Conservation (phyloP, 805 yeast species). For the Monosporozyma solicola region DNA sequence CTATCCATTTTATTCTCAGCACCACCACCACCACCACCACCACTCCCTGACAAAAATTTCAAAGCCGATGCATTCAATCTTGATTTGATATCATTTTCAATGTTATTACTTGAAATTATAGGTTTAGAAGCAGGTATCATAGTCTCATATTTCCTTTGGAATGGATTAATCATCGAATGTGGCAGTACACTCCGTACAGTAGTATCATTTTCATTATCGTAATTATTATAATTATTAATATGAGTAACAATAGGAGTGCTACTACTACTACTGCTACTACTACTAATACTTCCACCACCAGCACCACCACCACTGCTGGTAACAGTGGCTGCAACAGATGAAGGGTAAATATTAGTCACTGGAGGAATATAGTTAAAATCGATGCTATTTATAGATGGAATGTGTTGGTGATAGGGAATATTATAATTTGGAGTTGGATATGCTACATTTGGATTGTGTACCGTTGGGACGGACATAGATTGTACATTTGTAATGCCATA, state of each 20-base stretch:
- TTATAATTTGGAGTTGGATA: neutral
- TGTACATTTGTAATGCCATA: neutral
- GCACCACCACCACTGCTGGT: too few relatives aligned
- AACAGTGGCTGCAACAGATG: neutral
- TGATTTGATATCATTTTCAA: slow-evolving; percentile 17
- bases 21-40: too few relatives aligned
- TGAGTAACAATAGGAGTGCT: neutral
- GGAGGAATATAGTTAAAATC: neutral
- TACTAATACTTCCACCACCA: too few relatives aligned
- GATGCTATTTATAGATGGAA: neutral
- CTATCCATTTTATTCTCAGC: neutral
- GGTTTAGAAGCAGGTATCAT: slow-evolving; percentile 13
- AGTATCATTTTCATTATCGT: neutral
- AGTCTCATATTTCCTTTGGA: slow-evolving; percentile 11
- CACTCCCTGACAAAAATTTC: slow-evolving; percentile 1
- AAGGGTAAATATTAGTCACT: neutral
- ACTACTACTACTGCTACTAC: too few relatives aligned
- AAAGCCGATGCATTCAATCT: slow-evolving; percentile 14
- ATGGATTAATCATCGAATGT: neutral
- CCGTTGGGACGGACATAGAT: neutral
- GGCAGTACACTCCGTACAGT: neutral
- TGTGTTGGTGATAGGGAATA: neutral
- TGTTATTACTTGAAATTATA: slow-evolving; percentile 2
- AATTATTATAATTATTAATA: neutral
- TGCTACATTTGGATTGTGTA: neutral